Evolutionary conservation across 1,284 basidiomycete genomes (phyloP).

Genomic region (Afroboletus lepidellus): DNA sequence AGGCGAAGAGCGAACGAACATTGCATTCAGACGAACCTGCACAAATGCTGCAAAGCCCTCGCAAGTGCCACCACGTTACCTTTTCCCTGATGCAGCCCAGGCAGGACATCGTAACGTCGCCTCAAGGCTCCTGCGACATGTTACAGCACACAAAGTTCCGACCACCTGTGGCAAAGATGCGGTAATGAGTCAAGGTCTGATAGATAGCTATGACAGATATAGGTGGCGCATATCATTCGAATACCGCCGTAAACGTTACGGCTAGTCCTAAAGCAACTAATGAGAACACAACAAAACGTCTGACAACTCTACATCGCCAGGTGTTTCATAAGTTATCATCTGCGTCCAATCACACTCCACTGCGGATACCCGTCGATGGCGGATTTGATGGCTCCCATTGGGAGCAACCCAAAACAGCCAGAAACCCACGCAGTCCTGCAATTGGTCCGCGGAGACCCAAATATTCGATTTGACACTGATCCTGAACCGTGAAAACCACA

Average conservation of each 20-base stretch:
- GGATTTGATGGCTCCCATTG: constrained; percentile 20
- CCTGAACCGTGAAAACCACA: constrained; percentile 3
- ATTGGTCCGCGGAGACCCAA: constrained; percentile 26
- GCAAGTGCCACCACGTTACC: constrained; percentile 15
- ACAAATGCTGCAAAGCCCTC: constrained; percentile 10
- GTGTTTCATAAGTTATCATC: constrained; percentile 24
- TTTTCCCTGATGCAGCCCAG: constrained; percentile 21
- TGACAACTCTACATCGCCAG: constrained; percentile 12
- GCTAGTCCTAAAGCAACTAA: constrained; percentile 8
- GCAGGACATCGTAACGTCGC: constrained; percentile 4
- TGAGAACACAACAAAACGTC: constrained; percentile 16
- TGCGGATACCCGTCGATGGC: constrained; percentile 26
- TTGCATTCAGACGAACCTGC: constrained; percentile 13
- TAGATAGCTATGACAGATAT: constrained; percentile 21
- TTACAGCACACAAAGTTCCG: constrained; percentile 24
- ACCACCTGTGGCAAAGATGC: constrained; percentile 19
- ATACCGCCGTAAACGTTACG: constrained; percentile 15
- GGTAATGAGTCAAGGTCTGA: constrained; percentile 23
- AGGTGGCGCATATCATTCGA: constrained; percentile 19
- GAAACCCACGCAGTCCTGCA: constrained; percentile 17
- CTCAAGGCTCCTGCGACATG: constrained; percentile 13
- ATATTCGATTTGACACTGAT: constrained; percentile 7
- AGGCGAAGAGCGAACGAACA: constrained; percentile 6
- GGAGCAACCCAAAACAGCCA: constrained; percentile 12
- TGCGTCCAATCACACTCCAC: constrained; percentile 15